Percentiles rank a stretch among this genome's conserved stretches.
phyloP scores from a whole-genome alignment of 1,139 yeast species.

The Hemisphaericaspora lyxosophila region DNA sequence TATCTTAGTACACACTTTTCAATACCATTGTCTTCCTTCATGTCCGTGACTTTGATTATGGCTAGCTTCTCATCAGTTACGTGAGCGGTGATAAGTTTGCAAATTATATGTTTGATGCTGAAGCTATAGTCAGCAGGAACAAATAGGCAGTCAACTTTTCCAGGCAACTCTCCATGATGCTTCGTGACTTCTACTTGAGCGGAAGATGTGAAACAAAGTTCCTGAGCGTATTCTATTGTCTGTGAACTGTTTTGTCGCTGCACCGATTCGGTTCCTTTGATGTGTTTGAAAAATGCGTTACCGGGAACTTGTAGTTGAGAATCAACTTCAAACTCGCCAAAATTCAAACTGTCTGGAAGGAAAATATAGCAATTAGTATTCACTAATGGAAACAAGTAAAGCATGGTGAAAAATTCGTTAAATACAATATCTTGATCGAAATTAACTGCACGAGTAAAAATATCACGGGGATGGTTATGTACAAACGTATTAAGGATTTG shows the following conservation, averaged over 20 bases:
- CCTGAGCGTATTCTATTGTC: background rate
- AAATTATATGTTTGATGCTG: slow-evolving; percentile 8
- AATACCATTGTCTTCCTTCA: slow-evolving; percentile 10
- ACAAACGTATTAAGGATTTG: slow-evolving; percentile 17
- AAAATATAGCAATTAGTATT: slow-evolving; percentile 20
- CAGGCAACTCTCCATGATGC: background rate
- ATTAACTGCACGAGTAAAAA: slow-evolving; percentile 24
- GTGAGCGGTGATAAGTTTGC: slow-evolving; percentile 7
- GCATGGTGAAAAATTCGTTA: slow-evolving; percentile 23
- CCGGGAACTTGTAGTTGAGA: background rate
- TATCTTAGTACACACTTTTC: slow-evolving; percentile 13
- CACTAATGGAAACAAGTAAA: slow-evolving; percentile 29
- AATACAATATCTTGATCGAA: slow-evolving; percentile 17
- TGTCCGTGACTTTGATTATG: slow-evolving; percentile 7
- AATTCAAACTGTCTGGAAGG: slow-evolving; percentile 21
- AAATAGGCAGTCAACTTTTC: background rate
- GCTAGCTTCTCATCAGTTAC: background rate
- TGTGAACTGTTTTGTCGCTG: background rate
- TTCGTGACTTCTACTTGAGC: background rate
- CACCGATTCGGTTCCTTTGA: background rate
- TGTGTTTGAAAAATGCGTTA: background rate
- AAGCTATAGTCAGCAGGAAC: slow-evolving; percentile 5
- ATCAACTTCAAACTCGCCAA: slow-evolving; percentile 18
- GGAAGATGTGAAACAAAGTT: background rate
- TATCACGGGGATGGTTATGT: slow-evolving; percentile 17